phyloP scores from a whole-genome alignment of 305 asterid species.

The Salvia sclarea region DNA sequence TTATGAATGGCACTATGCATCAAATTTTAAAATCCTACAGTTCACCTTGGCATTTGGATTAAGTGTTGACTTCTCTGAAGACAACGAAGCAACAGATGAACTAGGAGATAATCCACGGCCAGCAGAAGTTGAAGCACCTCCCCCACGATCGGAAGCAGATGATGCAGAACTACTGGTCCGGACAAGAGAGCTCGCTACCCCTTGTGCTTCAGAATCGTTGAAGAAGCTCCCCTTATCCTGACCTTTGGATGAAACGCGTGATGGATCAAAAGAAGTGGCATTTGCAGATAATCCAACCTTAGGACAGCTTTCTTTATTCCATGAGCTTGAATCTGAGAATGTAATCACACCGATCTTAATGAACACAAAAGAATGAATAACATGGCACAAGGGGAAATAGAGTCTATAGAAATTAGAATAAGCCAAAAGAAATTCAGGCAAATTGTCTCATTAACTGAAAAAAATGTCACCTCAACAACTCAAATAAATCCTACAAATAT shows the following conservation, averaged over 20 bases:
- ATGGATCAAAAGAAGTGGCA: slow-evolving; percentile 66
- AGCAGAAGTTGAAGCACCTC: slow-evolving; percentile 56
- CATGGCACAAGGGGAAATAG: background rate
- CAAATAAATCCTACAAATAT: background rate
- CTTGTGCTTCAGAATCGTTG: slow-evolving; percentile 51
- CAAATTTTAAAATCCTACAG: background rate
- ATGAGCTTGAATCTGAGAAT: slow-evolving; percentile 49
- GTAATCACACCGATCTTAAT: slow-evolving; percentile 25
- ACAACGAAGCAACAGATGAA: slow-evolving; percentile 78
- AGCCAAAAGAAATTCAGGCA: slow-evolving; percentile 18
- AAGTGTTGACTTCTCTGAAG: slow-evolving; percentile 87
- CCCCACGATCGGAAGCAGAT: slow-evolving; percentile 69
- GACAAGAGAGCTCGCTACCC: slow-evolving; percentile 43
- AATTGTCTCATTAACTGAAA: background rate
- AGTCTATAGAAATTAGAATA: slow-evolving; percentile 12
- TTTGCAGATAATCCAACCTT: slow-evolving; percentile 60
- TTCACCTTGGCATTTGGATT: slow-evolving; percentile 90
- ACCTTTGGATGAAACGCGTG: slow-evolving; percentile 48
- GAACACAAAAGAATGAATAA: slow-evolving; percentile 20
- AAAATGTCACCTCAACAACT: slow-evolving; percentile 11
- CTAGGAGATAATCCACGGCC: slow-evolving; percentile 75
- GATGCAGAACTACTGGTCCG: slow-evolving; percentile 66
- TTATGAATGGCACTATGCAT: slow-evolving; percentile 1
- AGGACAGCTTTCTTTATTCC: slow-evolving; percentile 48
- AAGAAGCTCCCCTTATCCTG: slow-evolving; percentile 55